Conservation (phyloP, 352 stramenopile genomes). For the Pythium brassicae region DNA sequence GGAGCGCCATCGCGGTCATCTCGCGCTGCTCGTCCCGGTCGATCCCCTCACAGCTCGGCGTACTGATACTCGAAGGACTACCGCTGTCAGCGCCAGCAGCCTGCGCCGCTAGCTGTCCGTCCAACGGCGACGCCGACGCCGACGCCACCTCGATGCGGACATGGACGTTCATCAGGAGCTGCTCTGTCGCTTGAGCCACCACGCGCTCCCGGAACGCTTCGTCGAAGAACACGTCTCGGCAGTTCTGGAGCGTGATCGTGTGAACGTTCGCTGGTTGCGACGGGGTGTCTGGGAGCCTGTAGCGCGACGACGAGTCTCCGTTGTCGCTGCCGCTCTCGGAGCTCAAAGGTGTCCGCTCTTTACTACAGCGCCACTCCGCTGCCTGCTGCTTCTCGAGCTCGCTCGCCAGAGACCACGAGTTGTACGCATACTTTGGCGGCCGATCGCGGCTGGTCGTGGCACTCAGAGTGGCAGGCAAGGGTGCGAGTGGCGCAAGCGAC, state of each 20-base stretch:
- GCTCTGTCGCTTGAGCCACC: slow-evolving; percentile 23
- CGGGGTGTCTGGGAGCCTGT: not conserved
- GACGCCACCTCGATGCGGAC: slow-evolving; percentile 35
- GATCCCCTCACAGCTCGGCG: no score
- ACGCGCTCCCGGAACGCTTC: slow-evolving; percentile 39
- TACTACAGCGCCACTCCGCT: not conserved
- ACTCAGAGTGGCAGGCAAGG: not conserved
- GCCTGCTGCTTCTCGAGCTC: slow-evolving; percentile 11
- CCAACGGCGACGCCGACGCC: not conserved
- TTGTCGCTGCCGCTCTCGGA: not conserved
- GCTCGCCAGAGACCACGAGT: slow-evolving; percentile 28
- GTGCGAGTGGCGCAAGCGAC: slow-evolving; percentile 24
- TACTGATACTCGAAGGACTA: no score
- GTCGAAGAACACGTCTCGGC: slow-evolving; percentile 43
- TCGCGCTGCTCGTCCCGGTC: slow-evolving; percentile 3
- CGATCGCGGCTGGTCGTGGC: not conserved
- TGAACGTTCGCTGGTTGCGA: slow-evolving; percentile 5
- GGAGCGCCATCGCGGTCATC: slow-evolving; percentile 32
- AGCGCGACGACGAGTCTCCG: no score
- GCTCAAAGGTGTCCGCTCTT: not conserved
- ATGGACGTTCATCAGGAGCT: slow-evolving; percentile 13
- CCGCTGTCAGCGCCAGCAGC: no score
- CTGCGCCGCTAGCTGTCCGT: no score
- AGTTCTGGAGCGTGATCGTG: slow-evolving; percentile 31
- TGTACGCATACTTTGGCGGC: slow-evolving; percentile 20